Base-by-base conservation (phyloP, 306 rosid genomes). In the Pachyrhizus erosus region DNA sequence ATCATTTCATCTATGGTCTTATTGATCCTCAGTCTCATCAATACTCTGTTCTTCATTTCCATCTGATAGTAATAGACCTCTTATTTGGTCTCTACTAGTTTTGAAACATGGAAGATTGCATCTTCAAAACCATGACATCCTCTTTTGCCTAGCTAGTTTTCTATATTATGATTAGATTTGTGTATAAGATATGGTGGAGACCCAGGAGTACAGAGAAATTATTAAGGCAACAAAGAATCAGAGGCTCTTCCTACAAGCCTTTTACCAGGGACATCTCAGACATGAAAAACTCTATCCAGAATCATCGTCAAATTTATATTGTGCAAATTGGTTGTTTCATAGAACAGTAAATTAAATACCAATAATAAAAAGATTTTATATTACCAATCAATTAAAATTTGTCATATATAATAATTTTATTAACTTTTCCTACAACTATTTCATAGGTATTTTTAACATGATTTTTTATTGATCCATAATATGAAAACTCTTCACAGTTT, bases 171-270 rank as follows among this genome's bases (percentile, higher is more conserved):
- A 29, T 62, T 27, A 62, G 69, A 31, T 29, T 62, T 5, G 42
- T 62, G 69, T 29, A 62, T 15, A 29, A 7, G 4, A 0, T 62
- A 0, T 62, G 69, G 69, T 62, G 69, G 69, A 62, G 69, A 29
- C 69, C 69, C 42, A 62, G 42, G 15, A 29, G 18, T 0, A 62
- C 2, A 29, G 69, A 62, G 69, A 62, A 62, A 62, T 2, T 62
- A 6, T 29, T 62, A 7, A 62, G 69, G 4, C 39, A 62, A 7
- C 69, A 29, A 62, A 42, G 69, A 12, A 62, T 62, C 8, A 62
- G 42, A 62, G 69, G 69, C 20, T 29, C 69, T 62, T 62, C 69
- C 20, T 62, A 29, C 69, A 62, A 29, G 42, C 42, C 18, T 62
- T 62, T 62, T 29, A 15, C 7, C 6, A 42, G 69, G 3, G 69